phyloP scores from a whole-genome alignment of 768 basidiomycete species.

The Leccinum obscurum region DNA sequence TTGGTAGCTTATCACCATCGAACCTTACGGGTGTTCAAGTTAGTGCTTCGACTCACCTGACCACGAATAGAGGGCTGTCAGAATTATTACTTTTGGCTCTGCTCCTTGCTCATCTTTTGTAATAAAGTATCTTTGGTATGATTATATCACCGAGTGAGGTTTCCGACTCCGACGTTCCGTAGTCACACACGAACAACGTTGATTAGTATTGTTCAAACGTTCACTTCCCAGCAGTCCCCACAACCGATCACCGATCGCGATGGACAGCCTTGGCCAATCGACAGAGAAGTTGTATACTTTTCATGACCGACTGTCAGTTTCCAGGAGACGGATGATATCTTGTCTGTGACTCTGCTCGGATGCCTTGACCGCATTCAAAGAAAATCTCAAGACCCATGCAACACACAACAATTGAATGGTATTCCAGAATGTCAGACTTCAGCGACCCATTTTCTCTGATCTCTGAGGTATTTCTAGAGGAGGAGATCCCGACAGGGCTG shows the following conservation, averaged over 20 bases:
- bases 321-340: not conserved
- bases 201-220: not conserved
- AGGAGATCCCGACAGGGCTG: not conserved
- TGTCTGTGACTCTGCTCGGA: not conserved
- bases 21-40: conserved; percentile 32
- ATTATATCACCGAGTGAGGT: too few relatives aligned
- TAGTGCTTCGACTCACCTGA: conserved; percentile 12
- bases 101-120: not conserved
- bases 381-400: not conserved
- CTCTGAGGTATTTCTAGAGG: not conserved
- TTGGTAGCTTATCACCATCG: conserved; percentile 54
- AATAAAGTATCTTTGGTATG: not conserved
- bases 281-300: not conserved
- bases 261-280: not conserved
- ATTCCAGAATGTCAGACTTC: not conserved
- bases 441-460: not conserved
- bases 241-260: not conserved
- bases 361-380: not conserved
- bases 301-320: not conserved
- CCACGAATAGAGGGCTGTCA: not conserved
- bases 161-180: too few relatives aligned
- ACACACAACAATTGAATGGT: not conserved
- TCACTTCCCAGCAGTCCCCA: not conserved
- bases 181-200: not conserved
- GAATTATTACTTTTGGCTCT: not conserved